Evolutionary conservation across 352 stramenopile species (phyloP).

Genomic region (Globisporangium acanthophoron): DNA sequence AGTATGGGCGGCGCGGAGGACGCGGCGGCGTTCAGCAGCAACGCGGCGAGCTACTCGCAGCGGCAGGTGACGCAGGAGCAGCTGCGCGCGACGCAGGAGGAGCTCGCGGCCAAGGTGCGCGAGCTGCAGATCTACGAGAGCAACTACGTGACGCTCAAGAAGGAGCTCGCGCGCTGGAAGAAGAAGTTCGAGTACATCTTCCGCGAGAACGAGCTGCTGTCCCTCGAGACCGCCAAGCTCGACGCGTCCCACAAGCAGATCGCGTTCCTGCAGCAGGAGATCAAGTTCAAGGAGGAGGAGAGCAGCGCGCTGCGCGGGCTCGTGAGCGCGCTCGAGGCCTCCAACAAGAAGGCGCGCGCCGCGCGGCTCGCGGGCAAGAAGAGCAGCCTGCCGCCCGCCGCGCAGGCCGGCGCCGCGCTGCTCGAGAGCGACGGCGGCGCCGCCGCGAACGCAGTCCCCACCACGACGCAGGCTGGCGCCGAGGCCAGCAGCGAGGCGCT

Average conservation of each 20-base stretch:
- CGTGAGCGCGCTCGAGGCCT: slow-evolving; percentile 66
- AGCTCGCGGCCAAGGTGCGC: slow-evolving; percentile 69
- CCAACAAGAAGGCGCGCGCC: slow-evolving; percentile 78
- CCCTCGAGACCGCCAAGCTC: slow-evolving; percentile 80
- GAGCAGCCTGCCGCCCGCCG: slow-evolving; percentile 15
- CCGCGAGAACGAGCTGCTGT: slow-evolving; percentile 80
- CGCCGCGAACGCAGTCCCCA: neutral
- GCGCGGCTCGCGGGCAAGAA: slow-evolving; percentile 41
- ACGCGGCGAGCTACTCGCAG: slow-evolving; percentile 61
- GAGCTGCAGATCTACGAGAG: slow-evolving; percentile 80
- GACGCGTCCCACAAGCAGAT: slow-evolving; percentile 81
- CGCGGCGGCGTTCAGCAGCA: slow-evolving; percentile 38
- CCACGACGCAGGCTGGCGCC: slow-evolving; percentile 1
- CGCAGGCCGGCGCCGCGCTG: slow-evolving; percentile 24
- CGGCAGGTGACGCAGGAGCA: slow-evolving; percentile 52
- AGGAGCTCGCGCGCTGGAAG: slow-evolving; percentile 76
- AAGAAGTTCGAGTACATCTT: slow-evolving; percentile 88
- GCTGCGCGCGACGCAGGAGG: slow-evolving; percentile 70
- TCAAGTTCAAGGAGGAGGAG: slow-evolving; percentile 84
- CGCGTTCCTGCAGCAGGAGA: slow-evolving; percentile 76
- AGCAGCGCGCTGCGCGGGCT: slow-evolving; percentile 62
- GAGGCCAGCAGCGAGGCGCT: slow-evolving; percentile 23
- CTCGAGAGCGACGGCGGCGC: slow-evolving; percentile 22
- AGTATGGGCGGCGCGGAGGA: slow-evolving; percentile 7
- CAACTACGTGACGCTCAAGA: slow-evolving; percentile 76